Evolutionary conservation across 768 basidiomycete genomes (phyloP).

Genomic region (Pisolithus albus): DNA sequence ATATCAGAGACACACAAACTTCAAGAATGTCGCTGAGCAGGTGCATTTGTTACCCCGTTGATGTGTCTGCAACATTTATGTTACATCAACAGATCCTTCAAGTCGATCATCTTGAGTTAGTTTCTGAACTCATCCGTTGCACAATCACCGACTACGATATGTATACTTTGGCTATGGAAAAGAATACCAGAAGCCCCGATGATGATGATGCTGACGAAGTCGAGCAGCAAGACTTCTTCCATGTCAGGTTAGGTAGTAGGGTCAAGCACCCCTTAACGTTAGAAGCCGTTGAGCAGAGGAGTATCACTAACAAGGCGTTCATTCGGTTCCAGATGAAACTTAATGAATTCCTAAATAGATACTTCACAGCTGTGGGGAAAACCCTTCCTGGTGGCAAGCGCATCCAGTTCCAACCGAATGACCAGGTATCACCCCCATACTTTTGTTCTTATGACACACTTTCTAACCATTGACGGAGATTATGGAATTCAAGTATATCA

Average conservation of each 20-base stretch:
- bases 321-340: conserved; percentile 1
- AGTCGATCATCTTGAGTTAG: too few relatives aligned
- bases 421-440: neutral
- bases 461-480: conserved; percentile 11
- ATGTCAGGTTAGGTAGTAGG: conserved; percentile 1
- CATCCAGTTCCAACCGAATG: conserved; percentile 1
- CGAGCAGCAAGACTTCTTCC: neutral
- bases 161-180: neutral
- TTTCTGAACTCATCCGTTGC: neutral
- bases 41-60: conserved; percentile 12
- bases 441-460: neutral
- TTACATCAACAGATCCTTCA: neutral
- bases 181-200: neutral
- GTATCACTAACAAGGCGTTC: neutral
- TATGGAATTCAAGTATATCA: conserved; percentile 18
- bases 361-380: neutral
- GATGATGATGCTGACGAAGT: neutral
- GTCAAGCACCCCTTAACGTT: neutral
- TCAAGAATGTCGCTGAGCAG: conserved; percentile 28
- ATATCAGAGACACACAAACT: conserved; percentile 28
- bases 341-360: neutral
- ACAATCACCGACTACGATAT: neutral
- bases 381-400: neutral
- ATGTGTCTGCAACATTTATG: neutral
- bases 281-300: neutral